These are phyloP conservation scores for Boletus sp. DNA, from an alignment of 768 basidiomycete genomes.

Conservation along the genomic window DNA sequence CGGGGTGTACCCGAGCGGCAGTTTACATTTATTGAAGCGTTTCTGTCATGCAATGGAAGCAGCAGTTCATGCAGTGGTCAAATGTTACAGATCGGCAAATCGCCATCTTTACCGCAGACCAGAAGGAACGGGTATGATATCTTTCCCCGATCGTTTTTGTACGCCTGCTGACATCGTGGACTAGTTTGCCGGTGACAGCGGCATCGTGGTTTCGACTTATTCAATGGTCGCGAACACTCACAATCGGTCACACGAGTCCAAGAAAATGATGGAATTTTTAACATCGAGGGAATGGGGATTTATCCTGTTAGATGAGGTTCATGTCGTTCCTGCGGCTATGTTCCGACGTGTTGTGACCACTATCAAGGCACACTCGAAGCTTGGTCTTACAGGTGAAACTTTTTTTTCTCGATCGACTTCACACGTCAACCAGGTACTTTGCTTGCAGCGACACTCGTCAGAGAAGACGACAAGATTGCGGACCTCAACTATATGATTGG, in stretches of 20 bases:
- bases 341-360: slow-evolving; percentile 97
- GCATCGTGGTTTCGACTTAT: slow-evolving; percentile 98
- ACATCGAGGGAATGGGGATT: slow-evolving; percentile 99
- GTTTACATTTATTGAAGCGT: slow-evolving; percentile 45
- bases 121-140: slow-evolving; percentile 83
- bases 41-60: slow-evolving; percentile 98
- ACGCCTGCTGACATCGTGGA: slow-evolving; percentile 5
- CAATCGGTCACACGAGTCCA: slow-evolving; percentile 97
- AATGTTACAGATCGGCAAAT: slow-evolving; percentile 97
- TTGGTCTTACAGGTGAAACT: slow-evolving; percentile 84
- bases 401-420: neutral
- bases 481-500: slow-evolving; percentile 99
- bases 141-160: neutral
- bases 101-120: slow-evolving; percentile 95
- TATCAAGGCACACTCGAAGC: slow-evolving; percentile 98
- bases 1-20: neutral
- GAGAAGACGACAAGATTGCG: slow-evolving; percentile 98
- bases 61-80: slow-evolving; percentile 98
- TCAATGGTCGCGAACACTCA: slow-evolving; percentile 99
- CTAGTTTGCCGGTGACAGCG: slow-evolving; percentile 94
- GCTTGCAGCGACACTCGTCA: slow-evolving; percentile 84
- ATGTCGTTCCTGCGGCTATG: slow-evolving; percentile 98
- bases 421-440: slow-evolving; percentile 1
- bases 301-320: slow-evolving; percentile 95
- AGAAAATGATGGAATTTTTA: slow-evolving; percentile 99